A percentile compares a stretch with the other conserved stretches of the same genome.
These are phyloP conservation scores for Cladosporium colombiae DNA, from an alignment of 2,329 filamentous ascomycete species.

Conservation along the genomic window DNA sequence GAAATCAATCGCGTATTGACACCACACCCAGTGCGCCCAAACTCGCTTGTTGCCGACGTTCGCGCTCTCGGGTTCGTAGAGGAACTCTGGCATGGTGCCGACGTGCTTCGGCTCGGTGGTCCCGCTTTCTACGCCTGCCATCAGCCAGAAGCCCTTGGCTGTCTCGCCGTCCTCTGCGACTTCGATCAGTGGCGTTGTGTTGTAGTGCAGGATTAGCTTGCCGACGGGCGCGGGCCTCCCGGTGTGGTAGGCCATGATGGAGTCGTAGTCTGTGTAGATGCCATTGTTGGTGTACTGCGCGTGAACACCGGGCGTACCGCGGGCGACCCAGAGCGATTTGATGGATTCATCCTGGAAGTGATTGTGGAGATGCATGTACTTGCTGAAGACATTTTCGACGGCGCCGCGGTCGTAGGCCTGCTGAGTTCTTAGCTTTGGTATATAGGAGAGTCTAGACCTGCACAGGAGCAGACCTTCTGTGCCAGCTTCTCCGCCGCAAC, in stretches of 20 bases:
- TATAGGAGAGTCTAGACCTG: not conserved
- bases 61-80: not conserved
- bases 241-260: not conserved
- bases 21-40: not conserved
- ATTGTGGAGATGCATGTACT: slow-evolving; percentile 1
- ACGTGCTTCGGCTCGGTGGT: not conserved
- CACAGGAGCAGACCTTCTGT: not conserved
- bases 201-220: not conserved
- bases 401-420: not conserved
- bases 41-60: not conserved
- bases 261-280: not conserved
- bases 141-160: not conserved
- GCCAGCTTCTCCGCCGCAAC: not conserved
- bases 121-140: not conserved
- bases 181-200: not conserved
- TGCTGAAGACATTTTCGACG: slow-evolving; percentile 1
- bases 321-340: not conserved
- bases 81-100: slow-evolving; percentile 1
- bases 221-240: not conserved
- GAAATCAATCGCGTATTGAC: not conserved
- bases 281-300: not conserved
- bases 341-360: not conserved
- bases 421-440: not conserved
- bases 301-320: not conserved
- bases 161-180: not conserved